Conservation (phyloP, 257 asterid species). For the Solanum bulbocastanum region DNA sequence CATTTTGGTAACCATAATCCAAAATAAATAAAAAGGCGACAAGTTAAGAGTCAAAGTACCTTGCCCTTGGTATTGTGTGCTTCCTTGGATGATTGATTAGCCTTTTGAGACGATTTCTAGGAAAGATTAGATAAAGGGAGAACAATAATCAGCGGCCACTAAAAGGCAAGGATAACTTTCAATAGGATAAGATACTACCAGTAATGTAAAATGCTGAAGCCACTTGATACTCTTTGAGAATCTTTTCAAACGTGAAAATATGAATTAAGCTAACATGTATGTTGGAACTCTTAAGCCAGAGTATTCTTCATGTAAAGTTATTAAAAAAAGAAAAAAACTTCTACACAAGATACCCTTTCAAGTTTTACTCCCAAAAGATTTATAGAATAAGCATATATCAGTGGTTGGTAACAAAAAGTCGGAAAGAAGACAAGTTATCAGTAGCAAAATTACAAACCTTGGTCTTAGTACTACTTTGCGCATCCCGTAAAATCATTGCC, state of each 20-base stretch:
- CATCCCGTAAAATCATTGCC: constrained; percentile 71
- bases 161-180: neutral
- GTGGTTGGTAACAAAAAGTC: neutral
- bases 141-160: neutral
- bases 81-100: neutral
- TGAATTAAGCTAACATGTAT: neutral
- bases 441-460: constrained; percentile 20
- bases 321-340: neutral
- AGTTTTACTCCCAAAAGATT: neutral
- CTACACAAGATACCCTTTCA: neutral
- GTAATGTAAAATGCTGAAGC: neutral
- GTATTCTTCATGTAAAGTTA: neutral
- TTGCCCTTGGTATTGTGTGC: neutral
- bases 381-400: neutral
- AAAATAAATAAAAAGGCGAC: neutral
- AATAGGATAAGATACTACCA: neutral
- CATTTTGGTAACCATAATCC: neutral
- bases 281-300: neutral
- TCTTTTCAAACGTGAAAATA: neutral
- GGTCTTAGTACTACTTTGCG: constrained; percentile 40
- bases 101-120: neutral
- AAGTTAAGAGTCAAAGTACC: neutral
- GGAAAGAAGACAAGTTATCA: neutral
- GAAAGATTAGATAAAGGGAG: neutral
- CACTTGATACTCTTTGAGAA: neutral